phyloP scores from a whole-genome alignment of 495 filamentous ascomycete species.

The Xylaria flabelliformis region DNA sequence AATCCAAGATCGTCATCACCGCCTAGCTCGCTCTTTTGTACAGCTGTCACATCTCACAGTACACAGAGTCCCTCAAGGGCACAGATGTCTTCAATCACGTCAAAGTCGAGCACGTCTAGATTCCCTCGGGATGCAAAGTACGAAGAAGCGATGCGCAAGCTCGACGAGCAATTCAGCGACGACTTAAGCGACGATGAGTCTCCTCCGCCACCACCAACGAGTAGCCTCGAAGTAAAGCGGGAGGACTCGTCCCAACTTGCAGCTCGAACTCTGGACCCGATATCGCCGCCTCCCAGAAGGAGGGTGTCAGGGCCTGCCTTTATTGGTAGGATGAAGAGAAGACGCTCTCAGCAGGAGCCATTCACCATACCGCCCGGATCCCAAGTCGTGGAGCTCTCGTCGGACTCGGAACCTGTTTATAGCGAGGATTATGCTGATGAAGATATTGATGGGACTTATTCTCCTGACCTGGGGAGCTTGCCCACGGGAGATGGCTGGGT shows the following conservation, averaged over 20 bases:
- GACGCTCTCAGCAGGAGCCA: conserved; percentile 18
- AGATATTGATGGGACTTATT: conserved; percentile 48
- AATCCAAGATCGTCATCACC: conserved; percentile 41
- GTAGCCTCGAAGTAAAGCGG: conserved; percentile 7
- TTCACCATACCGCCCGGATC: conserved; percentile 46
- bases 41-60: conserved; percentile 37
- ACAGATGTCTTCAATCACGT: not conserved
- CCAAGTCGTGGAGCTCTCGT: conserved; percentile 49
- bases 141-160: conserved; percentile 21
- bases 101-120: not conserved
- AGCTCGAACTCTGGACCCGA: conserved; percentile 16
- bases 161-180: conserved; percentile 2
- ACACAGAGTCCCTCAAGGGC: conserved; percentile 34
- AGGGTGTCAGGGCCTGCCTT: not conserved
- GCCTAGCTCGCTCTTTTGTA: conserved; percentile 45
- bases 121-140: not conserved
- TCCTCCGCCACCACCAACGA: not conserved
- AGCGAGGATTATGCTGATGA: conserved; percentile 53
- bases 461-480: conserved; percentile 32
- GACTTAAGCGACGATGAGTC: not conserved
- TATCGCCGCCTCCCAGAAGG: conserved; percentile 30
- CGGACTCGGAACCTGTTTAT: conserved; percentile 46
- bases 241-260: conserved; percentile 12
- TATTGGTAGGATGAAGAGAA: not conserved
- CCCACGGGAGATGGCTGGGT: conserved; percentile 38